Percentiles rank a stretch among this genome's conserved stretches.
Evolutionary conservation across 1,284 basidiomycete species (phyloP).

Genomic region (Rhodotorula sp.): DNA sequence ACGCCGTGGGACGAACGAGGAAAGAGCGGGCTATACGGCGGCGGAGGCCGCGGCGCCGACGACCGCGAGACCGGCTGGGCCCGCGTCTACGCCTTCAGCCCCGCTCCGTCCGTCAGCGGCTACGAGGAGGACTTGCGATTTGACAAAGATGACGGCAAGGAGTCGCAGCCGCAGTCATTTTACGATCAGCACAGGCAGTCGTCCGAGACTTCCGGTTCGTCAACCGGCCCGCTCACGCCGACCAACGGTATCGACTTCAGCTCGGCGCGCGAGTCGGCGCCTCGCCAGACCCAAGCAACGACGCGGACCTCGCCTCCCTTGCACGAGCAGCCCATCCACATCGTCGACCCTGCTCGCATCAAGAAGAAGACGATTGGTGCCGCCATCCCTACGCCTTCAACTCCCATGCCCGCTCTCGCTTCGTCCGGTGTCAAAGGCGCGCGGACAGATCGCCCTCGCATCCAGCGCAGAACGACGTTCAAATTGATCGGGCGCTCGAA

Average conservation of each 20-base stretch:
- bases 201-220: slow-evolving; percentile 19
- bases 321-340: background rate
- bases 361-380: background rate
- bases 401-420: slow-evolving; percentile 2
- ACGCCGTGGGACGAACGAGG: slow-evolving; percentile 36
- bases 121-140: slow-evolving; percentile 28
- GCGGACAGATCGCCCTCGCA: background rate
- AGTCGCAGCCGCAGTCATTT: background rate
- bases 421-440: background rate
- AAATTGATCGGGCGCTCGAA: slow-evolving; percentile 21
- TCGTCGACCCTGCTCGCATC: background rate
- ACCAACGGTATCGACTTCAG: slow-evolving; percentile 9
- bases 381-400: background rate
- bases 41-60: slow-evolving; percentile 38
- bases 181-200: slow-evolving; percentile 7
- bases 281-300: background rate
- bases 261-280: background rate
- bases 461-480: slow-evolving; percentile 9
- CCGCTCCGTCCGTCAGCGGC: slow-evolving; percentile 1
- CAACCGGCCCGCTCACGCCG: slow-evolving; percentile 23
- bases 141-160: slow-evolving; percentile 11
- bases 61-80: slow-evolving; percentile 39
- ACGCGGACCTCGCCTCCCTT: background rate
- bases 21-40: slow-evolving; percentile 37
- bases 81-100: slow-evolving; percentile 19